A percentile compares a stretch with the other conserved stretches of the same genome.
phyloP scores from a whole-genome alignment of 257 asterid species.

The Jacaranda mimosifolia region DNA sequence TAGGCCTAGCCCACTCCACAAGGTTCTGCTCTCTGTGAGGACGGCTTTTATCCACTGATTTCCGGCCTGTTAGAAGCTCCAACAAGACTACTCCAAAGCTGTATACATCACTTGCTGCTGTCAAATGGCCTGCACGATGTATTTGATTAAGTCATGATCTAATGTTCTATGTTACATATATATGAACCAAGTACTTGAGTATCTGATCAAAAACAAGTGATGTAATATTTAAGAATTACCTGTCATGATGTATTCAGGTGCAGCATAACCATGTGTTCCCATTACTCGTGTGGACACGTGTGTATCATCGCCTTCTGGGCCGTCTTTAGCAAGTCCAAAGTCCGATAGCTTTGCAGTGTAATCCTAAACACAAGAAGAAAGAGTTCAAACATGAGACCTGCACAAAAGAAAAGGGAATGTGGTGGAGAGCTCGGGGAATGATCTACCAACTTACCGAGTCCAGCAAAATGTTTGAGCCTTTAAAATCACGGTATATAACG shows the following conservation, averaged over 20 bases:
- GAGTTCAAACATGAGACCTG: neutral
- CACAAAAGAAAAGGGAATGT: neutral
- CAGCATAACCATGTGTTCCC: constrained; percentile 97
- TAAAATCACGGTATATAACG: constrained; percentile 88
- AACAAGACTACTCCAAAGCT: constrained; percentile 84
- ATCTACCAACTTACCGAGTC: constrained; percentile 63
- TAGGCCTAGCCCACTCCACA: constrained; percentile 81
- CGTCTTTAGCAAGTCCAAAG: constrained; percentile 91
- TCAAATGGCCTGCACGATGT: constrained; percentile 68
- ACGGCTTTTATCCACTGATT: constrained; percentile 76
- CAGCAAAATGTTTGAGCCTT: constrained; percentile 83
- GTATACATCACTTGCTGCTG: constrained; percentile 91
- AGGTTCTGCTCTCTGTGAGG: constrained; percentile 73
- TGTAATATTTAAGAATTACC: constrained; percentile 44
- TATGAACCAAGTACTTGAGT: neutral
- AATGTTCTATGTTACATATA: neutral
- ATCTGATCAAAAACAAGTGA: too few species aligned
- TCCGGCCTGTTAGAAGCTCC: constrained; percentile 82
- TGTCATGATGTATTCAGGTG: constrained; percentile 90
- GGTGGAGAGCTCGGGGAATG: too few species aligned
- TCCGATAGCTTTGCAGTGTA: constrained; percentile 87
- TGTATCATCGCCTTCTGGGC: constrained; percentile 93
- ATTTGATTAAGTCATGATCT: neutral
- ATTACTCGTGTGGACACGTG: constrained; percentile 93
- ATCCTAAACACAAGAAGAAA: constrained; percentile 52